Evolutionary conservation across 2,329 filamentous ascomycete species (phyloP).

Genomic region (Calonectria leucothoes): DNA sequence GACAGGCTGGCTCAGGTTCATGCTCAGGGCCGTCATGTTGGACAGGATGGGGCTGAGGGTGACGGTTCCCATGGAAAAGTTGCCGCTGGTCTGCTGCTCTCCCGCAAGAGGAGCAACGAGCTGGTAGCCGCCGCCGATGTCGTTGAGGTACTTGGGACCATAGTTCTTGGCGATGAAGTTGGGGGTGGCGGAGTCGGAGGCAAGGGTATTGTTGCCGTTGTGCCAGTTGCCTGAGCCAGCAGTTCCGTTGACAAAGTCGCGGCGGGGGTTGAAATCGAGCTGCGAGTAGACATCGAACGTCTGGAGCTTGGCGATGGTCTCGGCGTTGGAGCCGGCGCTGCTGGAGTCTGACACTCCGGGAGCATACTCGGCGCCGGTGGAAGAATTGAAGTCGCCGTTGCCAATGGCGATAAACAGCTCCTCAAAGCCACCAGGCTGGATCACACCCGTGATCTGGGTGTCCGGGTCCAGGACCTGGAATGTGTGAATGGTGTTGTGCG

Average conservation of each 20-base stretch:
- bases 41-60: neutral
- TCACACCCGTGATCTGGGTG: neutral
- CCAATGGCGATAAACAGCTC: neutral
- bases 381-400: neutral
- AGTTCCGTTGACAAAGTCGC: neutral
- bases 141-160: conserved; percentile 32
- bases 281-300: neutral
- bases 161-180: conserved; percentile 1
- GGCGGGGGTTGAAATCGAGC: neutral
- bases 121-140: neutral
- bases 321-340: neutral
- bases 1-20: neutral
- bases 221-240: neutral
- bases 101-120: conserved; percentile 12
- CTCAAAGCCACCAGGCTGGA: neutral
- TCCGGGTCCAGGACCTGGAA: neutral
- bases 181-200: neutral
- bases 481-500: neutral
- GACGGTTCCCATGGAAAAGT: conserved; percentile 1
- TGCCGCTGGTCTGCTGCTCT: neutral
- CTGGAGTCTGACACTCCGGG: neutral
- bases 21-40: neutral
- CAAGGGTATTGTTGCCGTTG: neutral
- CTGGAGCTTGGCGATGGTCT: neutral
- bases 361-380: neutral